phyloP scores from a whole-genome alignment of 2,329 filamentous ascomycete species.

The Epicoccum nigrum region DNA sequence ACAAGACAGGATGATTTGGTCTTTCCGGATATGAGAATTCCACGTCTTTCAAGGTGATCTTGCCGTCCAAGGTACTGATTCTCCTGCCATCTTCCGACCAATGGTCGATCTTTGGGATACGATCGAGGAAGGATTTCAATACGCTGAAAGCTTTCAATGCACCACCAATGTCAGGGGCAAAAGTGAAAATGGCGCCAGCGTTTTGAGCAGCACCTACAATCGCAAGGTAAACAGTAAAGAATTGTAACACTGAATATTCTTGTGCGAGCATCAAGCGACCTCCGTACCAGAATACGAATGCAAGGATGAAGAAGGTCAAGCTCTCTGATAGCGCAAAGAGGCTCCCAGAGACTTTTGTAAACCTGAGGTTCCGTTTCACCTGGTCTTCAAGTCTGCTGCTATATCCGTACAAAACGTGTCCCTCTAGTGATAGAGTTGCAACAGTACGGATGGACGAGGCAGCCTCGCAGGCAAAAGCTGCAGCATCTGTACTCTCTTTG shows the following conservation, averaged over 20 bases:
- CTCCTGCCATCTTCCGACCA: conserved; percentile 49
- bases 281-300: conserved; percentile 49
- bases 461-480: conserved; percentile 90
- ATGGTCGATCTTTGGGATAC: conserved; percentile 71
- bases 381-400: conserved; percentile 72
- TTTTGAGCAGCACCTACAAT: conserved; percentile 92
- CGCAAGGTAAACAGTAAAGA: conserved; percentile 88
- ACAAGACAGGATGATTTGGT: conserved; percentile 88
- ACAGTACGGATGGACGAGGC: conserved; percentile 94
- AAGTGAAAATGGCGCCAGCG: conserved; percentile 90
- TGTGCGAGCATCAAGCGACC: conserved; percentile 38
- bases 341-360: conserved; percentile 74
- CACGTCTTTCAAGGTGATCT: conserved; percentile 87
- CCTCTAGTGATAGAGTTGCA: conserved; percentile 86
- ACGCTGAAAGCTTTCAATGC: conserved; percentile 82
- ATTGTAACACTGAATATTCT: conserved; percentile 76
- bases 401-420: conserved; percentile 78
- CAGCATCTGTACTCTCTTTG: conserved; percentile 79
- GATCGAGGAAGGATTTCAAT: conserved; percentile 83
- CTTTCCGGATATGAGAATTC: conserved; percentile 94
- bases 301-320: conserved; percentile 59
- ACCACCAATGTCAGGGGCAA: conserved; percentile 96
- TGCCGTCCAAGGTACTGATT: conserved; percentile 65
- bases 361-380: conserved; percentile 70
- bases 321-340: conserved; percentile 88